Evolutionary conservation across 2,329 filamentous ascomycete species (phyloP).

Genomic region (Teratosphaeria epicoccoides): DNA sequence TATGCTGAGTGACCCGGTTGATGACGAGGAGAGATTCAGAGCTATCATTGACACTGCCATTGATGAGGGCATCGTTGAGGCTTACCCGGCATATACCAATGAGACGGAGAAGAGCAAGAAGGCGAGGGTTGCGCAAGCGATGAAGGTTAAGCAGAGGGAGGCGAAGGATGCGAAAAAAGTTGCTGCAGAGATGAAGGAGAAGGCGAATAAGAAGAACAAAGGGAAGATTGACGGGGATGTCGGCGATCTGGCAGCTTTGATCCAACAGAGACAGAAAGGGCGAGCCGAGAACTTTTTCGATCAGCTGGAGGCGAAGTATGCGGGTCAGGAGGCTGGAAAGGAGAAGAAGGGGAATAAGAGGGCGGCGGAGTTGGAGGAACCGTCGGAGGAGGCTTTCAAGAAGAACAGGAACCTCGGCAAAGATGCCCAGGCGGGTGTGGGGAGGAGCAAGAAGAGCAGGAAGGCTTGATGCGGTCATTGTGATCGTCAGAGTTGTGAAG

Average conservation of each 20-base stretch:
- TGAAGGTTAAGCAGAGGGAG: conserved; percentile 59
- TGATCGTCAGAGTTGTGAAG: too few species aligned
- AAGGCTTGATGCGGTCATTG: background rate
- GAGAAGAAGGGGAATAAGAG: conserved; percentile 41
- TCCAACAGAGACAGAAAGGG: conserved; percentile 58
- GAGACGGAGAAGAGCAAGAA: conserved; percentile 46
- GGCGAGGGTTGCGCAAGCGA: conserved; percentile 45
- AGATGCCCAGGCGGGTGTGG: background rate
- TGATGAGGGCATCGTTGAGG: conserved; percentile 52
- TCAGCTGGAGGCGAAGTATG: conserved; percentile 67
- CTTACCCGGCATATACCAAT: conserved; percentile 57
- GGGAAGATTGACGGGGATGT: conserved; percentile 33
- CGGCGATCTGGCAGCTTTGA: conserved; percentile 59
- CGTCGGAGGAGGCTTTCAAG: conserved; percentile 53
- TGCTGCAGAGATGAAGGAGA: conserved; percentile 63
- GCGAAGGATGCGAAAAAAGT: conserved; percentile 52
- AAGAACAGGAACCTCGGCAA: conserved; percentile 30
- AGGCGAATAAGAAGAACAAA: conserved; percentile 53
- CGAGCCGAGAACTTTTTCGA: conserved; percentile 55
- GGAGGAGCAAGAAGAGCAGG: background rate
- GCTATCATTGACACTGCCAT: conserved; percentile 75
- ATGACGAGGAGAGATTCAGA: conserved; percentile 79
- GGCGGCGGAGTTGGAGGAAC: conserved; percentile 44
- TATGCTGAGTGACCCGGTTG: conserved; percentile 73
- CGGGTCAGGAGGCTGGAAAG: conserved; percentile 26